Percentiles rank a stretch among this genome's conserved stretches.
These are phyloP conservation scores for Blastocystis sp. DNA, from an alignment of 352 stramenopile genomes.

Conservation along the genomic window DNA sequence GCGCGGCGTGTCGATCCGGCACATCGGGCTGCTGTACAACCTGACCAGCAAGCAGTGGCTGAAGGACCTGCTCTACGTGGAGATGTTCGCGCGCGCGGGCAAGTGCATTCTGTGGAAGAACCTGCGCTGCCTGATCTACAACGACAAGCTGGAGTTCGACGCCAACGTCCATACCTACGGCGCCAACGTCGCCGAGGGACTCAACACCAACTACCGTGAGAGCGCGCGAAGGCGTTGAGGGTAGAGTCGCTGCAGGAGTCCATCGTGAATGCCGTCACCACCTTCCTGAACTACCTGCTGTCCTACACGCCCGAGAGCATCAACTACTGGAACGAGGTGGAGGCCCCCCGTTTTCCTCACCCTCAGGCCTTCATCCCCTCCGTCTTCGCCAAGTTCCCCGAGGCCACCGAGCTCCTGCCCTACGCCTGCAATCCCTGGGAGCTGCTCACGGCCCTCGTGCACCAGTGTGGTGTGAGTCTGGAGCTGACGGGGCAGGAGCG, in stretches of 20 bases:
- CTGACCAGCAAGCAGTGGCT: slow-evolving; percentile 28
- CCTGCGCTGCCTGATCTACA: slow-evolving; percentile 53
- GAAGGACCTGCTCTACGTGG: slow-evolving; percentile 34
- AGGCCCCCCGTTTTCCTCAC: neutral
- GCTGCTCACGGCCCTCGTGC: slow-evolving; percentile 31
- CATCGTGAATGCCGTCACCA: slow-evolving; percentile 12
- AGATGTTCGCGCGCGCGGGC: slow-evolving; percentile 50
- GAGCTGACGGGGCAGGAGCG: slow-evolving; percentile 12
- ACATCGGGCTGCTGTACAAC: slow-evolving; percentile 34
- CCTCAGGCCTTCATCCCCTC: slow-evolving; percentile 32
- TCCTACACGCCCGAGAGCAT: neutral
- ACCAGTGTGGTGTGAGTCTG: slow-evolving; percentile 42
- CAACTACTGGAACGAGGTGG: slow-evolving; percentile 30
- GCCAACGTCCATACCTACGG: neutral
- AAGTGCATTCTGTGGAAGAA: slow-evolving; percentile 65
- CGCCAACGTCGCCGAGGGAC: neutral
- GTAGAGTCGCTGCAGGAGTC: slow-evolving; percentile 1
- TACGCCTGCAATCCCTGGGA: slow-evolving; percentile 65
- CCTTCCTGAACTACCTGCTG: slow-evolving; percentile 54
- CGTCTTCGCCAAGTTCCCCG: slow-evolving; percentile 53
- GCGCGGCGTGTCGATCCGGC: slow-evolving; percentile 16
- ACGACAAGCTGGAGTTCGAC: slow-evolving; percentile 50
- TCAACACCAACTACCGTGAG: slow-evolving; percentile 20
- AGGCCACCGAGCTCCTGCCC: neutral
- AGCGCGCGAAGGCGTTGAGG: neutral